Evolutionary conservation across 306 rosid genomes (phyloP), one percentile per base, ranked within the genome.

Genomic region (Alnus glutinosa): DNA sequence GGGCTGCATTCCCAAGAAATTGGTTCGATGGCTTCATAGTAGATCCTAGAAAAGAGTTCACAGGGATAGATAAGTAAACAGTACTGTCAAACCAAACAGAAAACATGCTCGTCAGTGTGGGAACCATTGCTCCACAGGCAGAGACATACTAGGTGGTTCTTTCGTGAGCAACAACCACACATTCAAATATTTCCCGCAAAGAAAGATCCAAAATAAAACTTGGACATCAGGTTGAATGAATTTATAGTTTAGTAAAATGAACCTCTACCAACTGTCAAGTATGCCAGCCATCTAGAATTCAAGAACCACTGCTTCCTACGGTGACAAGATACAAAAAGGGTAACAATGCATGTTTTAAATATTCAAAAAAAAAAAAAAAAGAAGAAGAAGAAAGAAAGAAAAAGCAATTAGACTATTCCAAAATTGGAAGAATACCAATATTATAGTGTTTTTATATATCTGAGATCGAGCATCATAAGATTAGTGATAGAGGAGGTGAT

Each of bases 11-110:
- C 85, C 89, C 76, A 62, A 71, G 61, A 78, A 58, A 75, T 78
- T 80, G 80, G 54, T 86, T 79, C 57, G 83, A 71, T 77, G 82
- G 78, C 66, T 80, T 88, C 67, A 86, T 42, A 61, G 85, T 66
- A 47, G 77, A 83, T 70, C 87, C 96, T 92, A 73, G 58, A 83
- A 80, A 71, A 72, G 34, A 36, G 36, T 69, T 54, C 12, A 14
- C 76, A 54, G 44, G 37, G 16, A n/a, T 0, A 62, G 12, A 59
- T 11, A 3, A 72, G 75, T 82, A 55, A 82, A 63, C 70, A 58
- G 55, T 2, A 18, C n/a, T 68, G 44, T n/a, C 7, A 67, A 42
- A 67, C 50, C 32, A 1, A 68, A 39, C 32, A 68, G 15, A 68
- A 68, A 68, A 18, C 52, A 68, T 12, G 48, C 51, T 42, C 47